phyloP scores from a whole-genome alignment of 208 protist species.

The Leishmania tropica region DNA sequence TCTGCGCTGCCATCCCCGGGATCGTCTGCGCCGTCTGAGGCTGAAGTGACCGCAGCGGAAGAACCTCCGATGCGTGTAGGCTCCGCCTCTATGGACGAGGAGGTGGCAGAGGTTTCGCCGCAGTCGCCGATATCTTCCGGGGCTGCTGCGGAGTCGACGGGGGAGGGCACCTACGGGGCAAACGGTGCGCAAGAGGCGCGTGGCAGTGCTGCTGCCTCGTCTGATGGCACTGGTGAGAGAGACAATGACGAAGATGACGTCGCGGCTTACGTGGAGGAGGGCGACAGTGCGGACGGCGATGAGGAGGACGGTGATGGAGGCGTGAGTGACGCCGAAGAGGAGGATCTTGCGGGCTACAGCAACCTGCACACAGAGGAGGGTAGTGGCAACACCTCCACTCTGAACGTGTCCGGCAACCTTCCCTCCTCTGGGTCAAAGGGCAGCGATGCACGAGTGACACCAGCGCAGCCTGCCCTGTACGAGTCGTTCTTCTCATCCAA shows the following conservation, averaged over 20 bases:
- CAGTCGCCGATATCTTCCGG: not conserved
- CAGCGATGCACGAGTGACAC: not conserved
- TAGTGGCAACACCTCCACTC: not conserved
- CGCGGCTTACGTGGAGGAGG: not conserved
- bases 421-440: not conserved
- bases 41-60: not conserved
- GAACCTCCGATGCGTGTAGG: not conserved
- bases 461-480: not conserved
- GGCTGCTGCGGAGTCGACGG: not conserved
- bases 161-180: not conserved
- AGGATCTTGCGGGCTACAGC: constrained; percentile 23
- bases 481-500: constrained; percentile 15
- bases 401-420: not conserved
- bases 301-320: constrained; percentile 8
- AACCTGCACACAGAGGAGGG: constrained; percentile 14
- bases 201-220: not conserved
- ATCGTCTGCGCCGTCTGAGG: not conserved
- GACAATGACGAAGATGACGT: not conserved
- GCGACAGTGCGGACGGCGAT: not conserved
- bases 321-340: constrained; percentile 1
- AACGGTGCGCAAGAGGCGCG: not conserved
- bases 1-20: not conserved
- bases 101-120: not conserved
- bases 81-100: not conserved
- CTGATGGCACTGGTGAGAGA: not conserved